Evolutionary conservation across 495 filamentous ascomycete genomes (phyloP).

Genomic region (Platismatia glauca): DNA sequence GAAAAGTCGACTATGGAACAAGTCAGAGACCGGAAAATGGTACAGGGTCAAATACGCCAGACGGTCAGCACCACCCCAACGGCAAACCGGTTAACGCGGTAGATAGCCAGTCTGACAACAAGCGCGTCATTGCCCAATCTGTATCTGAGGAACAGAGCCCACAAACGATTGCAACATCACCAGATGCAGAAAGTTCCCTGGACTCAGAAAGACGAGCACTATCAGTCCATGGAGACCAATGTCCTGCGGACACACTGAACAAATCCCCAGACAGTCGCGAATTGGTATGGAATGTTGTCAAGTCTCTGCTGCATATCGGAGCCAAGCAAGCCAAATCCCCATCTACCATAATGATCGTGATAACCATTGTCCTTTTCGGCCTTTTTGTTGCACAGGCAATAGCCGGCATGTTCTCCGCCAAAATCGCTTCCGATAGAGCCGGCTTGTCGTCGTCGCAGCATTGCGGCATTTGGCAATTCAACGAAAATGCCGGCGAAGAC

Average conservation of each 20-base stretch:
- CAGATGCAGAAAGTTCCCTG: neutral
- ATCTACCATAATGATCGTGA: neutral
- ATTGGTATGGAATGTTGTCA: neutral
- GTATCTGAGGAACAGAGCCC: neutral
- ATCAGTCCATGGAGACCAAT: neutral
- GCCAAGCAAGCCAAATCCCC: neutral
- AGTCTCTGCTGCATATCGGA: neutral
- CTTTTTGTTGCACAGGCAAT: conserved; percentile 12
- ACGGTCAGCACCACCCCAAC: neutral
- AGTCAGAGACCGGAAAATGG: neutral
- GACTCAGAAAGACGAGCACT: neutral
- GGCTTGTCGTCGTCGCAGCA: conserved; percentile 17
- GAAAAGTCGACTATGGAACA: neutral
- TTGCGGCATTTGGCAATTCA: conserved; percentile 22
- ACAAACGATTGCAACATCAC: neutral
- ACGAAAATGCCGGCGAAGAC: conserved; percentile 16
- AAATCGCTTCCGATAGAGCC: conserved; percentile 15
- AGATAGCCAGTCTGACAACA: neutral
- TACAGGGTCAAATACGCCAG: neutral
- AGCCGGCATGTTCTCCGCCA: conserved; percentile 11
- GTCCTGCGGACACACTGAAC: neutral
- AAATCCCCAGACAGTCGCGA: neutral
- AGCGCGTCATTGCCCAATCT: neutral
- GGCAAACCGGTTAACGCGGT: neutral
- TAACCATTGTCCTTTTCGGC: conserved; percentile 1